A percentile compares a stretch with the other conserved stretches of the same genome.
Conservation (phyloP, 768 basidiomycete genomes). For the Hortiboletus flavorubellus region DNA sequence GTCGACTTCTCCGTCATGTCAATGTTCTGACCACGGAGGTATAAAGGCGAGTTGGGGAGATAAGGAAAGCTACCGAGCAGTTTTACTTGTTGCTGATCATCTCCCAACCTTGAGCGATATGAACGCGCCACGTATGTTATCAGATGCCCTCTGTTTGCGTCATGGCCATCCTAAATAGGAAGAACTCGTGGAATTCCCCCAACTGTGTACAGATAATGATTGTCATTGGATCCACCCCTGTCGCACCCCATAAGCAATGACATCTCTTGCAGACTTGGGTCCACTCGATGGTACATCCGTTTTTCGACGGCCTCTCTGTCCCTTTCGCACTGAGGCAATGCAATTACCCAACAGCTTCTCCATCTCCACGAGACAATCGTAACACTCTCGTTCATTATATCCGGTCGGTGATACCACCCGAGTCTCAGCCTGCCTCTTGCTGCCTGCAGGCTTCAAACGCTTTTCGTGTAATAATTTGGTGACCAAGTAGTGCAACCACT, state of each 20-base stretch:
- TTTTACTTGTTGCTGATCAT: slow-evolving; percentile 4
- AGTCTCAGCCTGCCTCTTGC: slow-evolving; percentile 35
- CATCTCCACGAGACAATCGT: slow-evolving; percentile 63
- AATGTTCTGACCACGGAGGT: neutral
- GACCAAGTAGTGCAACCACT: slow-evolving; percentile 92
- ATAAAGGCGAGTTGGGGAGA: slow-evolving; percentile 1
- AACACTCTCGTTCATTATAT: slow-evolving; percentile 67
- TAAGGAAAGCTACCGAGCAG: slow-evolving; percentile 1
- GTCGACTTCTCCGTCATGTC: slow-evolving; percentile 42
- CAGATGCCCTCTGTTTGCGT: neutral
- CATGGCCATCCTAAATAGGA: slow-evolving; percentile 13
- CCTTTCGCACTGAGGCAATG: slow-evolving; percentile 38
- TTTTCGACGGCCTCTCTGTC: slow-evolving; percentile 35
- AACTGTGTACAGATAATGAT: neutral
- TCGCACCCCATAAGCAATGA: slow-evolving; percentile 58
- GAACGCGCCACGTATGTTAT: neutral
- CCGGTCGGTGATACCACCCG: slow-evolving; percentile 25
- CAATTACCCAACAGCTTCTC: slow-evolving; percentile 54
- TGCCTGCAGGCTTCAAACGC: slow-evolving; percentile 53
- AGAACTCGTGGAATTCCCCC: neutral
- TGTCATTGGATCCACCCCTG: slow-evolving; percentile 55
- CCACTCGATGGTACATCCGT: slow-evolving; percentile 21
- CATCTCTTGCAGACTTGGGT: slow-evolving; percentile 49
- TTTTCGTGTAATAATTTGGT: slow-evolving; percentile 70
- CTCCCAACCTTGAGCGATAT: neutral